Evolutionary conservation across 108 stramenopile species (phyloP).

Genomic region (Skeletonema grethae): DNA sequence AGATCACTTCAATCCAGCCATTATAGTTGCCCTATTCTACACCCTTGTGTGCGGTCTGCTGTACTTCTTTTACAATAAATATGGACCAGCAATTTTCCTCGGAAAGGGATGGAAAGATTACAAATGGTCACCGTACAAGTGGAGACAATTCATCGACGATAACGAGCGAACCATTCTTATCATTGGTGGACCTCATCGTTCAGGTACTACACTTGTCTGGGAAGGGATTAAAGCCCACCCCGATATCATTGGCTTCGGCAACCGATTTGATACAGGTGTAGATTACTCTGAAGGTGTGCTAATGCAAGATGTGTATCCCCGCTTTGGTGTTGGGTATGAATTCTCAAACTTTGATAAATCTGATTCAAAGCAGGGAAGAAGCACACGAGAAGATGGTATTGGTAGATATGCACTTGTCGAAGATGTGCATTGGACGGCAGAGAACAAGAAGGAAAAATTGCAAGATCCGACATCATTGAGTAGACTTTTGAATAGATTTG

Average conservation of each 20-base stretch:
- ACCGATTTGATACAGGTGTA: conserved; percentile 9
- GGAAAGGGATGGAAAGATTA: conserved; percentile 11
- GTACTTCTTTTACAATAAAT: conserved; percentile 7
- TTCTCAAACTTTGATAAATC: conserved; percentile 8
- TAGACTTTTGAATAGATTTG: conserved; percentile 18
- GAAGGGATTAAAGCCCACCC: conserved; percentile 21
- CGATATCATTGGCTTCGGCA: conserved; percentile 18
- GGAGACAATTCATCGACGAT: conserved; percentile 16
- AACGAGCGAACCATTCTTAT: conserved; percentile 15
- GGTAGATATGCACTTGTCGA: conserved; percentile 20
- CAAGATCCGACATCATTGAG: conserved; percentile 10
- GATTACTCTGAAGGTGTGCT: conserved; percentile 28
- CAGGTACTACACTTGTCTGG: conserved; percentile 24
- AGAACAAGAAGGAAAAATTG: conserved; percentile 8
- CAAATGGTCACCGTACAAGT: conserved; percentile 18
- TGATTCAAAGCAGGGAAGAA: not conserved
- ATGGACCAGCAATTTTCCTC: conserved; percentile 12
- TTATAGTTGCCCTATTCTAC: conserved; percentile 6
- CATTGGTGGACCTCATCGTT: conserved; percentile 25
- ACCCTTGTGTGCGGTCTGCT: conserved; percentile 6
- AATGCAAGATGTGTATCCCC: conserved; percentile 35
- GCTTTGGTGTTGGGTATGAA: conserved; percentile 18
- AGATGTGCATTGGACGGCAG: conserved; percentile 29
- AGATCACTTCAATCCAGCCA: conserved; percentile 4
- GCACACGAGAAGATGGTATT: conserved; percentile 11